Conservation (phyloP, 371 early-diverging fungal genomes). For the Phascolomyces articulosus region DNA sequence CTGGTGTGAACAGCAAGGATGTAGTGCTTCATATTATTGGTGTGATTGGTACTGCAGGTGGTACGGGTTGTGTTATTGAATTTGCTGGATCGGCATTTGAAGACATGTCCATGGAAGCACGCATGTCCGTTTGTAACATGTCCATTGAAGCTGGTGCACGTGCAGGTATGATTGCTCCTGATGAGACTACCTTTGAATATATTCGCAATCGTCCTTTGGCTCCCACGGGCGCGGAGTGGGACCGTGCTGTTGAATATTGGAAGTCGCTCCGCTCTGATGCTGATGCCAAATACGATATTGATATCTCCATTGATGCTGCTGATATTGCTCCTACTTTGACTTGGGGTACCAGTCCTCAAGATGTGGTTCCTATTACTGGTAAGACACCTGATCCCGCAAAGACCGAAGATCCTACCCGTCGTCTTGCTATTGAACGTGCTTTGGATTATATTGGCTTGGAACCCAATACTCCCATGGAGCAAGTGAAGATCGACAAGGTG, state of each 20-base stretch:
- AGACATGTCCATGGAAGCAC: constrained; percentile 61
- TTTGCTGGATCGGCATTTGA: constrained; percentile 56
- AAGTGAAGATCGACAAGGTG: constrained; percentile 65
- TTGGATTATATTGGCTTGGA: constrained; percentile 67
- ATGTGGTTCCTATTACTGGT: constrained; percentile 66
- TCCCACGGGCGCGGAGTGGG: constrained; percentile 64
- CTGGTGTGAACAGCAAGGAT: constrained; percentile 70
- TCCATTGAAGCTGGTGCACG: constrained; percentile 76
- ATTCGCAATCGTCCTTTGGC: constrained; percentile 65
- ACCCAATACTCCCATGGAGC: constrained; percentile 63
- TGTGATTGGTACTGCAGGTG: constrained; percentile 73
- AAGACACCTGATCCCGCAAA: constrained; percentile 58
- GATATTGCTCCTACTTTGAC: constrained; percentile 69
- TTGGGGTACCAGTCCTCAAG: constrained; percentile 76
- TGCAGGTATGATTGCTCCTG: constrained; percentile 76
- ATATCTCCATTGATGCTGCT: constrained; percentile 57
- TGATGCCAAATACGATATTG: constrained; percentile 64
- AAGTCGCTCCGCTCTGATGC: constrained; percentile 58
- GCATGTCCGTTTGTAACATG: constrained; percentile 80
- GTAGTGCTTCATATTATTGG: constrained; percentile 71
- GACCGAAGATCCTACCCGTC: constrained; percentile 42
- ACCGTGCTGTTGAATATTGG: constrained; percentile 69
- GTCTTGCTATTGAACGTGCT: constrained; percentile 58
- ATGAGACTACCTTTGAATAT: constrained; percentile 69
- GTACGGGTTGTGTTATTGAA: constrained; percentile 73